phyloP scores from a whole-genome alignment of 768 basidiomycete genomes.

The Trametes maxima region DNA sequence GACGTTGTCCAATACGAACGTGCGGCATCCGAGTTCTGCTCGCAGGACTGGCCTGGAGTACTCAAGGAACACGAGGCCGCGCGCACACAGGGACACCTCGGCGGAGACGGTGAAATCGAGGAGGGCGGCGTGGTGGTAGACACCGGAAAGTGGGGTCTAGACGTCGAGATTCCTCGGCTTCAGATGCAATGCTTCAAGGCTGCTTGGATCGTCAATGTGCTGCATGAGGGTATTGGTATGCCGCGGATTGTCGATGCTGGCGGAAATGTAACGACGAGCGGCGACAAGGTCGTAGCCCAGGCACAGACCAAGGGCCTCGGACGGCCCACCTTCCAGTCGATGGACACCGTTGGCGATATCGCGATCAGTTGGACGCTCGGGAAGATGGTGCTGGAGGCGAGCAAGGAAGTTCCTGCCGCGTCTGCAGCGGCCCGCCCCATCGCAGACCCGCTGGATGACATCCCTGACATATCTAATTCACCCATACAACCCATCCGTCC shows the following conservation, averaged over 20 bases:
- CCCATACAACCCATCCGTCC: slow-evolving; percentile 69
- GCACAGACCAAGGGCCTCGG: slow-evolving; percentile 85
- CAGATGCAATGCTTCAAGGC: slow-evolving; percentile 99
- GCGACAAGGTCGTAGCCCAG: slow-evolving; percentile 70
- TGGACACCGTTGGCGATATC: slow-evolving; percentile 90
- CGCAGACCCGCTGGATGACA: slow-evolving; percentile 73
- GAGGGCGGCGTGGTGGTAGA: slow-evolving; percentile 62
- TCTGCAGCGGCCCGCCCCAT: slow-evolving; percentile 53
- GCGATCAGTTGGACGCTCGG: slow-evolving; percentile 98
- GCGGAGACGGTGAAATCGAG: slow-evolving; percentile 67
- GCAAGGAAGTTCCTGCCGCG: slow-evolving; percentile 71
- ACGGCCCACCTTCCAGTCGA: slow-evolving; percentile 83
- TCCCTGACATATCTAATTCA: slow-evolving; percentile 51
- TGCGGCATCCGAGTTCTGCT: slow-evolving; percentile 86
- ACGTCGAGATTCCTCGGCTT: slow-evolving; percentile 81
- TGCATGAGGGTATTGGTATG: slow-evolving; percentile 95
- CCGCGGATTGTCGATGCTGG: slow-evolving; percentile 87
- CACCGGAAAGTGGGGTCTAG: slow-evolving; percentile 67
- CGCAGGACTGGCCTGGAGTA: slow-evolving; percentile 76
- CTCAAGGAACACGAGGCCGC: slow-evolving; percentile 62
- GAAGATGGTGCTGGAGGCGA: slow-evolving; percentile 98
- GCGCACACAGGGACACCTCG: slow-evolving; percentile 43
- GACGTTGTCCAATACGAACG: slow-evolving; percentile 96
- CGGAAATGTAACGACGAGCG: slow-evolving; percentile 72
- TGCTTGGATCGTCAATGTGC: slow-evolving; percentile 94